Evolutionary conservation across 192 early-diverging fungal species (phyloP), one percentile per base, ranked within the genome.

Genomic region (Dimargaris cristalligena): DNA sequence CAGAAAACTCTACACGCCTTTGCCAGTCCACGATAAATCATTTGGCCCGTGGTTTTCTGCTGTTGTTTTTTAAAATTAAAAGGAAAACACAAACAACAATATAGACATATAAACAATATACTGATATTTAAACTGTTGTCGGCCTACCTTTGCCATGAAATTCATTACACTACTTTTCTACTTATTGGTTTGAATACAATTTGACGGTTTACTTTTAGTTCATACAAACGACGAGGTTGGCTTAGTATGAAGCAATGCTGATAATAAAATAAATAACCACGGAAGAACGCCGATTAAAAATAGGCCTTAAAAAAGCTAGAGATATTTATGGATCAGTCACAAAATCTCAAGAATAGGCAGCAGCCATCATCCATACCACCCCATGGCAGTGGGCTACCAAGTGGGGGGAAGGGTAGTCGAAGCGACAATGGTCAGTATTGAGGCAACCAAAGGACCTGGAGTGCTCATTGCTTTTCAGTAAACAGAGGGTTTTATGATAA

Each of bases 221-320:
- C 3, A 3, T 25, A 47, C 25, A 47, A 47, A 47, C 20, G 2
- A 47, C 6, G 25, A 47, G 46, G 20, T 22, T 18, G 46, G 46
- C 25, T 3, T 47, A 47, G n/a, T 47, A 18, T 25, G 46, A 18
- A 47, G 2, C 46, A 22, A 6, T 47, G n/a, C 25, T 47, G 2
- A 47, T 22, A 47, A 47, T 22, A 47, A 44, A 11, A 44, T 47
- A 47, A 47, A 47, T 47, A 47, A 44, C 44, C n/a, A 47, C 46
- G 25, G 2, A 47, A n/a, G n/a, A n/a, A n/a, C n/a, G n/a, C n/a
- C n/a, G n/a, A n/a, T n/a, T n/a, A n/a, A n/a, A n/a, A n/a, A n/a
- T n/a, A n/a, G n/a, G n/a, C n/a, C n/a, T n/a, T n/a, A n/a, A n/a
- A n/a, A n/a, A n/a, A n/a, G n/a, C n/a, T n/a, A n/a, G n/a, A n/a